Evolutionary conservation across 2,329 filamentous ascomycete genomes (phyloP), one percentile per base, ranked within the genome.

Genomic region (Coniella vitis): DNA sequence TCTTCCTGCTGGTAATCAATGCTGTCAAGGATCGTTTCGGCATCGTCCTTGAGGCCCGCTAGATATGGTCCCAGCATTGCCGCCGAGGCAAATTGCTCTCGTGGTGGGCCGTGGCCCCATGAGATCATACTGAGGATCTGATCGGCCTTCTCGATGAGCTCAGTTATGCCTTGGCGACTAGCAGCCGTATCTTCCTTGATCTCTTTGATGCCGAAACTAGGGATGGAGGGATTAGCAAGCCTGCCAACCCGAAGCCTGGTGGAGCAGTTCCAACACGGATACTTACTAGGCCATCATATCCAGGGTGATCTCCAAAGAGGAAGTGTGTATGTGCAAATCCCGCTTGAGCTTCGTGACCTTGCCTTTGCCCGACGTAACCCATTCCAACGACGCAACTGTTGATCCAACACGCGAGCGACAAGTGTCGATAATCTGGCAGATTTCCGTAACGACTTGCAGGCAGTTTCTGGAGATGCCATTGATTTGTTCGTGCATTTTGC

Each of bases 161-260:
- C 20, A 12, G 29, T 5, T 9, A 39, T 35, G 9, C 35, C 40
- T 4, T 35, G 36, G 7, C 31, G 47, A 29, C 38, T 45, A 16
- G 47, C 25, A 5, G n/a, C 16, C 10, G 25, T 45, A 14, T 45
- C 47, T 13, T 21, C n/a, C 9, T 49, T 49, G 20, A 49, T 49
- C 13, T 40, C 47, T 14, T 32, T 31, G 1, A 36, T 25, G 13
- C 38, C 25, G 20, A 45, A 20, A 37, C 47, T 45, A 9, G 8
- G 25, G 3, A 14, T 10, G 3, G 4, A 19, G 19, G 1, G 21
- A n/a, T 38, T 38, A 17, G 5, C 14, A 29, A 2, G 13, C 9
- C 13, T 3, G 7, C 16, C 5, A 38, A 3, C 4, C 19, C 4
- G 7, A 17, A 38, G 16, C 38, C 22, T 40, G 21, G 19, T 22